Evolutionary conservation across 345 rosid species (phyloP).

Genomic region (Gossypium turneri): DNA sequence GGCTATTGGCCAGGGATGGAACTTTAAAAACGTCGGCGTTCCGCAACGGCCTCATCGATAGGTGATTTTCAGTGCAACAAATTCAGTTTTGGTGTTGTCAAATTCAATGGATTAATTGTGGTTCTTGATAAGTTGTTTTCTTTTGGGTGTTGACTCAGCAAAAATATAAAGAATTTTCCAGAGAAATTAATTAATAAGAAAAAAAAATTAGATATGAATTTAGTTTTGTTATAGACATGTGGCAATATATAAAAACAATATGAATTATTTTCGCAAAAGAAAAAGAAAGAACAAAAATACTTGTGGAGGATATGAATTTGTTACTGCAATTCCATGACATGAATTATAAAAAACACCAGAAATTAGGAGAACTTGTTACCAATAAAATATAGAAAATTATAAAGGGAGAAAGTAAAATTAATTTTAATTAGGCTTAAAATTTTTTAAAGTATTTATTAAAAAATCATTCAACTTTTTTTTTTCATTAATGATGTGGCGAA

Average conservation of each 20-base stretch:
- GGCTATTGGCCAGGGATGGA: neutral
- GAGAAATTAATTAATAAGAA: neutral
- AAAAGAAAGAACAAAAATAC: neutral
- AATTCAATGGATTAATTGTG: neutral
- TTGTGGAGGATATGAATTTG: constrained; percentile 10
- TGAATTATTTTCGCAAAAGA: neutral
- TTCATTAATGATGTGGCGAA: too few relatives aligned
- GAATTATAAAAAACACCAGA: neutral
- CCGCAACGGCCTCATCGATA: neutral
- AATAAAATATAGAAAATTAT: too few relatives aligned
- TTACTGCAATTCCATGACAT: neutral
- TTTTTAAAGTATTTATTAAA: too few relatives aligned
- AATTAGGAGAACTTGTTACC: too few relatives aligned
- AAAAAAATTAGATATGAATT: neutral
- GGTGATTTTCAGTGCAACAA: neutral
- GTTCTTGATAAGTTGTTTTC: constrained; percentile 4
- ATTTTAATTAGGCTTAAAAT: too few relatives aligned
- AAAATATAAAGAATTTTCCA: neutral
- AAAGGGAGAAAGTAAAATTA: too few relatives aligned
- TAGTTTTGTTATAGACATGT: neutral
- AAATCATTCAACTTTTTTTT: too few relatives aligned
- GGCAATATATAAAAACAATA: neutral
- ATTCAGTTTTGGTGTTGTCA: neutral
- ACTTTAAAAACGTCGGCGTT: neutral
- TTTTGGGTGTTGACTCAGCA: constrained; percentile 11